Percentiles rank a stretch among this genome's conserved stretches.
Evolutionary conservation across 2,329 filamentous ascomycete genomes (phyloP).

Genomic region (Bretziella fagacearum): DNA sequence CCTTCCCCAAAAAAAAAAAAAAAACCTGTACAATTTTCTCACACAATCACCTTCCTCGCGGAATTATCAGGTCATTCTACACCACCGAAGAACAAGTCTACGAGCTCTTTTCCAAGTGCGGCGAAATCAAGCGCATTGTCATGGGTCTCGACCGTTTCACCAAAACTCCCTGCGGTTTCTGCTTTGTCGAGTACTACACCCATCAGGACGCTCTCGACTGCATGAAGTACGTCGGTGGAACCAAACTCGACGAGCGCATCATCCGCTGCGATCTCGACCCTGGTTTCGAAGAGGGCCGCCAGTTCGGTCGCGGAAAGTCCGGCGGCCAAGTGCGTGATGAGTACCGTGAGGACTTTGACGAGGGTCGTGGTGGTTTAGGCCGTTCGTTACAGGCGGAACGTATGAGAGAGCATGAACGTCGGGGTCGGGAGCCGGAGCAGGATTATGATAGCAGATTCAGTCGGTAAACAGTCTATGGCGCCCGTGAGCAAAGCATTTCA

Average conservation of each 20-base stretch:
- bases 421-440: conserved; percentile 20
- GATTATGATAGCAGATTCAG: conserved; percentile 22
- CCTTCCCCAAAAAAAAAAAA: conserved; percentile 3
- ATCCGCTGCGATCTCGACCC: conserved; percentile 92
- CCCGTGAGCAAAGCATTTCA: neutral
- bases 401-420: conserved; percentile 23
- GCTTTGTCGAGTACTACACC: conserved; percentile 98
- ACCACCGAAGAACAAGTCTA: conserved; percentile 98
- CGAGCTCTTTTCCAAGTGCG: conserved; percentile 88
- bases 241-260: conserved; percentile 92
- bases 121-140: conserved; percentile 92
- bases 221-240: conserved; percentile 96
- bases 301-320: conserved; percentile 90
- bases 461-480: neutral
- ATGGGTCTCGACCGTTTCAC: conserved; percentile 96
- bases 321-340: conserved; percentile 95
- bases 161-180: conserved; percentile 97
- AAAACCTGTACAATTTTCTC: neutral
- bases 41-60: neutral
- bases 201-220: conserved; percentile 95
- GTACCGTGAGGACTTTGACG: conserved; percentile 93
- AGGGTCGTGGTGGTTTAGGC: conserved; percentile 79
- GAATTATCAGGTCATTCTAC: conserved; percentile 60
- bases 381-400: conserved; percentile 49
- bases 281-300: conserved; percentile 85